phyloP scores from a whole-genome alignment of 306 rosid species.

The Carpinus viminea region DNA sequence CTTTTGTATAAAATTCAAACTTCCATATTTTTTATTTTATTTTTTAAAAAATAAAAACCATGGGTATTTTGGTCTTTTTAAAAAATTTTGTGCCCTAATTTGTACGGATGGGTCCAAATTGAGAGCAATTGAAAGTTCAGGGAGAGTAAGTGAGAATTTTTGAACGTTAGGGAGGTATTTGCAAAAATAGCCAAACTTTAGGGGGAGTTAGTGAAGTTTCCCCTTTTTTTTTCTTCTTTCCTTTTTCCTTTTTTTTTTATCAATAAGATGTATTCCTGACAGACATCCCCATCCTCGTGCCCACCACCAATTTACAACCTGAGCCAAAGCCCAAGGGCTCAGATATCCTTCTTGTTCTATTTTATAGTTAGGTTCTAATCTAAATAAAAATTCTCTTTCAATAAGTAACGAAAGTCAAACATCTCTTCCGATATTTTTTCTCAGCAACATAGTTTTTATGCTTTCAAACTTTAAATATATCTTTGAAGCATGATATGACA shows the following conservation, averaged over 20 bases:
- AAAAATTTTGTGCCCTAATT: too few relatives aligned
- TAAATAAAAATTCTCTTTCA: neutral
- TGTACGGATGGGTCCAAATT: too few relatives aligned
- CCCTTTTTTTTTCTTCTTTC: too few relatives aligned
- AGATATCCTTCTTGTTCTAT: neutral
- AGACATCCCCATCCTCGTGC: neutral
- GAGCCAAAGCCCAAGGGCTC: neutral
- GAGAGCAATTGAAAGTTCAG: too few relatives aligned
- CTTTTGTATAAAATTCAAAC: too few relatives aligned
- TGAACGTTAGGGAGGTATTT: too few relatives aligned
- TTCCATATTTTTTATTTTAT: too few relatives aligned
- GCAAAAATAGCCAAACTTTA: too few relatives aligned
- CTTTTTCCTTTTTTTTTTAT: neutral
- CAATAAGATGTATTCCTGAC: neutral
- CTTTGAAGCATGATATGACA: neutral
- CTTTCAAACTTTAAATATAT: neutral
- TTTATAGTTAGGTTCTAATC: neutral
- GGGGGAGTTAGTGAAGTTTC: too few relatives aligned
- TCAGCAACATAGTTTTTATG: neutral
- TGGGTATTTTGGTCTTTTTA: too few relatives aligned
- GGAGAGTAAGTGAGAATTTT: too few relatives aligned
- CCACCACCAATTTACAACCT: constrained; percentile 1
- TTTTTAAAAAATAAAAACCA: too few relatives aligned
- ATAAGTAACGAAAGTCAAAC: neutral
- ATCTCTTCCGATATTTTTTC: neutral